A percentile compares a stretch with the other conserved stretches of the same genome.
phyloP scores from a whole-genome alignment of 441 rosid genomes.

The Macaranga tanarius region DNA sequence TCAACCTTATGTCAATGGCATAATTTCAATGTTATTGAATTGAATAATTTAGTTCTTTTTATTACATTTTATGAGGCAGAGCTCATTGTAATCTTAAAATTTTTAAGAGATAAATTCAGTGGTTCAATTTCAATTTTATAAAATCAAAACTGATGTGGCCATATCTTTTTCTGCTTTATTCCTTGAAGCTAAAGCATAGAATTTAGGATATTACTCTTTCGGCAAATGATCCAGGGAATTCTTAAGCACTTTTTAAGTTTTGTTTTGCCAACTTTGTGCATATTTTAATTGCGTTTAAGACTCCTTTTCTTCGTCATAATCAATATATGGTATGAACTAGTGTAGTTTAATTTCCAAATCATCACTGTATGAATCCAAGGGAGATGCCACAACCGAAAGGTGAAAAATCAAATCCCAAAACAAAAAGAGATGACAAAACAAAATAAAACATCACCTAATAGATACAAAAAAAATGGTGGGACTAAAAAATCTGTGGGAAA shows the following conservation, averaged over 20 bases:
- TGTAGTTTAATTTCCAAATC: background rate
- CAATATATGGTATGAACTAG: background rate
- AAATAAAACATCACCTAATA: background rate
- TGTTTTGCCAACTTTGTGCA: background rate
- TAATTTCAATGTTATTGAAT: too few relatives aligned
- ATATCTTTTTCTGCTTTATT: background rate
- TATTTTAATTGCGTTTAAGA: background rate
- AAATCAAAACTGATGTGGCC: too few relatives aligned
- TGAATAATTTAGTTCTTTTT: too few relatives aligned
- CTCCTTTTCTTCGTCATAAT: conserved; percentile 9
- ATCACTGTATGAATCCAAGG: conserved; percentile 15
- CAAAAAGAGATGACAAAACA: background rate
- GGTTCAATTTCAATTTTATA: too few relatives aligned
- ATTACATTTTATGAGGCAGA: too few relatives aligned
- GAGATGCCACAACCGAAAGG: conserved; percentile 27
- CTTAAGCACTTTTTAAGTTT: background rate
- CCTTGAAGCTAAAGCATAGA: background rate
- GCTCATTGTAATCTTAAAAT: too few relatives aligned
- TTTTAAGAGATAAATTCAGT: too few relatives aligned
- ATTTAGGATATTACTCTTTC: background rate
- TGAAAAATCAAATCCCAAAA: background rate
- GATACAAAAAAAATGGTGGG: conserved; percentile 4
- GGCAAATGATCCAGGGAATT: background rate
- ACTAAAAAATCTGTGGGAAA: background rate
- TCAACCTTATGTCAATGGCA: too few relatives aligned